These are phyloP conservation scores for Lagenidium sp. DNA, from an alignment of 352 stramenopile genomes.

Conservation along the genomic window DNA sequence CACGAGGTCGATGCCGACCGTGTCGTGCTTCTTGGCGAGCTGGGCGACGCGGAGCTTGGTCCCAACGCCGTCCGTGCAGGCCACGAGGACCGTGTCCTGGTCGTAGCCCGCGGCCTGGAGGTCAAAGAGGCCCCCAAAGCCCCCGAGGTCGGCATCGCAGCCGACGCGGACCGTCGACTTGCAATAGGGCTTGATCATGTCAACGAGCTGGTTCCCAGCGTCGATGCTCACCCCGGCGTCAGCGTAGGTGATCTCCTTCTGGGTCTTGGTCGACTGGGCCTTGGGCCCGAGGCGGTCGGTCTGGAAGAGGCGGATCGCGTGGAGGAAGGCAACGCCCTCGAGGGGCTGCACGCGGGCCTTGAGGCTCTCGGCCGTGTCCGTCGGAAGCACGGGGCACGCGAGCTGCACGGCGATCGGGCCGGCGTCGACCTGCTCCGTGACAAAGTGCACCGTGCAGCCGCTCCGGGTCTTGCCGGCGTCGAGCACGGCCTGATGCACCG, in stretches of 20 bases:
- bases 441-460: slow-evolving; percentile 98
- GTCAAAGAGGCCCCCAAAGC: slow-evolving; percentile 98
- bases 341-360: slow-evolving; percentile 97
- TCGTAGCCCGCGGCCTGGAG: slow-evolving; percentile 95
- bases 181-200: slow-evolving; percentile 98
- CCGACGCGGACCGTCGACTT: slow-evolving; percentile 94
- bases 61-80: slow-evolving; percentile 96
- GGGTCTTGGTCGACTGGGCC: slow-evolving; percentile 32
- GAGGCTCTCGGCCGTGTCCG: slow-evolving; percentile 92
- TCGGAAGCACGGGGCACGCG: slow-evolving; percentile 82
- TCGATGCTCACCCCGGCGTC: slow-evolving; percentile 98
- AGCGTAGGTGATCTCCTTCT: slow-evolving; percentile 94
- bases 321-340: slow-evolving; percentile 92
- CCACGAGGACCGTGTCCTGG: slow-evolving; percentile 96
- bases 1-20: slow-evolving; percentile 97
- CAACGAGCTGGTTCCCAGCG: slow-evolving; percentile 92
- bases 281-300: slow-evolving; percentile 46
- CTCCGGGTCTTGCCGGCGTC: slow-evolving; percentile 93
- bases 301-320: slow-evolving; percentile 75
- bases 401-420: slow-evolving; percentile 98
- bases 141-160: slow-evolving; percentile 95
- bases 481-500: slow-evolving; percentile 98
- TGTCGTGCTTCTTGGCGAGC: slow-evolving; percentile 90
- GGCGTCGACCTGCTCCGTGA: slow-evolving; percentile 96
- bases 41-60: slow-evolving; percentile 95